These are phyloP conservation scores for Arabis hirsuta DNA, from an alignment of 345 rosid species.

Conservation along the genomic window DNA sequence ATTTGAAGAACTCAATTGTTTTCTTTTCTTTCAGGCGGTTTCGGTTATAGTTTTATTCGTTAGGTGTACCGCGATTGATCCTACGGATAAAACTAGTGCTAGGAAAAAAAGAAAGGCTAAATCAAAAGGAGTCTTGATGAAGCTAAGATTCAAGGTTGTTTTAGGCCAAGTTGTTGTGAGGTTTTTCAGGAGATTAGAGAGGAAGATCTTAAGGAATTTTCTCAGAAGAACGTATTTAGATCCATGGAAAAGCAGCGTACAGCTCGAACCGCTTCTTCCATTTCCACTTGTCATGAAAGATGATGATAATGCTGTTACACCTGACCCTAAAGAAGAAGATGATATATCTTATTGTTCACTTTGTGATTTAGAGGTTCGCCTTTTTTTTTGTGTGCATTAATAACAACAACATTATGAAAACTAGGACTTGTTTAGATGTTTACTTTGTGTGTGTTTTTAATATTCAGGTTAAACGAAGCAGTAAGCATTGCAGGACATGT, in stretches of 20 bases:
- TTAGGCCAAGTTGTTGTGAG: conserved; percentile 76
- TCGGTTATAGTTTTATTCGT: conserved; percentile 75
- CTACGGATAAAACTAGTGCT: conserved; percentile 80
- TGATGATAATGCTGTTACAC: conserved; percentile 67
- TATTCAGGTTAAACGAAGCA: conserved; percentile 79
- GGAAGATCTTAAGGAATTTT: conserved; percentile 74
- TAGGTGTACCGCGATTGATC: conserved; percentile 89
- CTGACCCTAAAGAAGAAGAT: conserved; percentile 75
- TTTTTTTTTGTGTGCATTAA: not conserved
- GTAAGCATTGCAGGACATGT: conserved; percentile 97
- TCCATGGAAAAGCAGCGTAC: conserved; percentile 66
- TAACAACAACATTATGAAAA: not conserved
- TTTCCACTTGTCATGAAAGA: conserved; percentile 85
- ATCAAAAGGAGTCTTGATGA: conserved; percentile 54
- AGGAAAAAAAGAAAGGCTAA: conserved; percentile 63
- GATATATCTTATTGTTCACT: conserved; percentile 76
- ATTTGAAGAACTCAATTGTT: not conserved
- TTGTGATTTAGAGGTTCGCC: conserved; percentile 81
- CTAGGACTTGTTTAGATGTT: conserved; percentile 5
- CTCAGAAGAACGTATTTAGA: conserved; percentile 82
- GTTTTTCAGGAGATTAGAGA: conserved; percentile 81
- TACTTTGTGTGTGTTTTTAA: not conserved
- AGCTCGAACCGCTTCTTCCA: conserved; percentile 82
- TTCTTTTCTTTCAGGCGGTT: conserved; percentile 57
- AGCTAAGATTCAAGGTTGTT: conserved; percentile 74